Base-by-base conservation (phyloP, 1,139 yeast species). In the Geotrichum aggregatum region DNA sequence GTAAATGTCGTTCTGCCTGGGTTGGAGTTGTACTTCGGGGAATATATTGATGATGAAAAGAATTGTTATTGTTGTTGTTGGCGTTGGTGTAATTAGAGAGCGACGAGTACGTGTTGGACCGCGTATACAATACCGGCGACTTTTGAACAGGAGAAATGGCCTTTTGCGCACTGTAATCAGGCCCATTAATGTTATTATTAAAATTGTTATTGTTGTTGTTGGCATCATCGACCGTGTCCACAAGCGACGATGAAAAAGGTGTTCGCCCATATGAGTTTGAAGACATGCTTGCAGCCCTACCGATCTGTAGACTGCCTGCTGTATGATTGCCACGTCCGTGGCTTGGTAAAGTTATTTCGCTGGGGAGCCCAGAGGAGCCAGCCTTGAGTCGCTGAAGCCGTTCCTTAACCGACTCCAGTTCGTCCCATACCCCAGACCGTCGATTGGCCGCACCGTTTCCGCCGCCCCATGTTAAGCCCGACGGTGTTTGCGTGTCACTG, bases 351-450 rank as follows among this genome's bases (percentile, higher is more conserved):
- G 28, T 24, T 24, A 24, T 24, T 24, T 34, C 36, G 36, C 36
- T 34, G 16, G 36, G 36, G 2, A 34, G n/a, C 16, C 36, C 36
- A n/a, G 18, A n/a, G 10, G 36, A 34, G 4, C 44, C 35, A 5
- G 36, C 42, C 21, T 50, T 50, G 24, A 50, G 39, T 4, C 52
- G 30, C 11, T 50, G 42, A 3, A 50, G 44, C 7, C 49, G 34
- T 24, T 50, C 52, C 24, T 50, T 50, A 26, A 50, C 52, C 7
- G 16, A 24, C 21, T 50, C 52, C 3, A 50, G 46, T 24, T 50
- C 52, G 18, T 50, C 52, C 52, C 52, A 50, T 3, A 50, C 52
- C 1, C 44, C 40, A 11, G 52, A 44, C 39, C 35, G 8, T 2
- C 34, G 19, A n/a, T 11, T n/a, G 1, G 16, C 3, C 42, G 14